Conservation (phyloP, 192 early-diverging fungal genomes). For the Podochytrium sp. region DNA sequence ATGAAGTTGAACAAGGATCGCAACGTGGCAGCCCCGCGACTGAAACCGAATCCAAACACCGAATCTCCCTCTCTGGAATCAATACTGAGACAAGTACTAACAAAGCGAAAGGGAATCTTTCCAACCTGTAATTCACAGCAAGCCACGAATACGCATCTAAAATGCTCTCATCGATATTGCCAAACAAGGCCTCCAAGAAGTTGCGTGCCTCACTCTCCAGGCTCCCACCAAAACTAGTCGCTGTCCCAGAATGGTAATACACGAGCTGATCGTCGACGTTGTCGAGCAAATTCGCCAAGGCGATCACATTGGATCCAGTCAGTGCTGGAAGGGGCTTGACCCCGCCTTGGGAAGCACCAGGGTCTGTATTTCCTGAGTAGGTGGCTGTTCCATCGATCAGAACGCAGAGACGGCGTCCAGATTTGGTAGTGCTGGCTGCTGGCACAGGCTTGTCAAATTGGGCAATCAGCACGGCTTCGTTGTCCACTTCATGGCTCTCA, state of each 20-base stretch:
- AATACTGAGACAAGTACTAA: too few species aligned
- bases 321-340: neutral
- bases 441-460: too few species aligned
- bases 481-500: too few species aligned
- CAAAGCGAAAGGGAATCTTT: too few species aligned
- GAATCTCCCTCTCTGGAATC: conserved; percentile 24
- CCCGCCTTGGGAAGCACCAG: neutral
- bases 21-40: conserved; percentile 25
- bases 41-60: conserved; percentile 21
- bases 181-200: neutral
- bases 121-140: conserved; percentile 3
- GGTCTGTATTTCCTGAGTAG: neutral
- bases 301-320: neutral
- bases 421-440: too few species aligned
- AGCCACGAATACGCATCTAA: conserved; percentile 24
- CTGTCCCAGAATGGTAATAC: conserved; percentile 9
- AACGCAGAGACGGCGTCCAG: neutral
- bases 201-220: neutral
- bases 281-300: neutral
- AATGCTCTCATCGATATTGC: neutral
- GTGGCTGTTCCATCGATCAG: neutral
- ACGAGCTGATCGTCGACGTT: neutral
- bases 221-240: neutral
- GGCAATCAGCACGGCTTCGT: too few species aligned
- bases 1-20: conserved; percentile 27